Evolutionary conservation across 192 early-diverging fungal species (phyloP).

Genomic region (Coemansia sp.): DNA sequence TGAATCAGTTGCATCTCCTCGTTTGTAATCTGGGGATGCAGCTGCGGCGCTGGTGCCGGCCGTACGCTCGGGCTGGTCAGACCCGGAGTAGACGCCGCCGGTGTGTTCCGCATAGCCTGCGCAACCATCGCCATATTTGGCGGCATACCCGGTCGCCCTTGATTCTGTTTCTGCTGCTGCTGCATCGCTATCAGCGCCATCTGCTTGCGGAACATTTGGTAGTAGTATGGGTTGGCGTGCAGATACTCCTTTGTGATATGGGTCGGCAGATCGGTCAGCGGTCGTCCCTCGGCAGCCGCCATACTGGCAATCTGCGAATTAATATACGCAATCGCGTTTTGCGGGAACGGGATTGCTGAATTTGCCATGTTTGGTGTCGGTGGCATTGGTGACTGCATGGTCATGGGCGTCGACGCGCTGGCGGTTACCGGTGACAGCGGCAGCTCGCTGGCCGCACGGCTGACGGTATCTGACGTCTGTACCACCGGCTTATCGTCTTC

Average conservation of each 20-base stretch:
- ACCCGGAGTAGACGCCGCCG: not conserved
- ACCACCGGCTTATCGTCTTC: constrained; percentile 23
- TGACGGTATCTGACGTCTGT: constrained; percentile 7
- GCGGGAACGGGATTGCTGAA: not conserved
- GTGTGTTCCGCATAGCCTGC: constrained; percentile 17
- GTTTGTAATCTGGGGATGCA: constrained; percentile 19
- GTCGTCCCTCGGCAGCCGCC: constrained; percentile 12
- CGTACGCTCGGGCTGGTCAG: constrained; percentile 20
- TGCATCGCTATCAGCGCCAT: constrained; percentile 10
- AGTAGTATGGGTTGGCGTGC: constrained; percentile 40
- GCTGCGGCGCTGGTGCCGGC: constrained; percentile 3
- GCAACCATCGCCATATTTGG: constrained; percentile 23
- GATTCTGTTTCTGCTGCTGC: constrained; percentile 21
- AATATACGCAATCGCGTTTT: constrained; percentile 21
- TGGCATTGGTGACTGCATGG: constrained; percentile 6
- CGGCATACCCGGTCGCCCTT: constrained; percentile 24
- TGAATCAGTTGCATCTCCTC: constrained; percentile 37
- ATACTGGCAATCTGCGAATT: constrained; percentile 19
- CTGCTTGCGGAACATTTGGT: constrained; percentile 24
- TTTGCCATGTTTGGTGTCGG: constrained; percentile 2
- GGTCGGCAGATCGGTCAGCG: constrained; percentile 20
- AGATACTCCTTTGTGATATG: constrained; percentile 48
- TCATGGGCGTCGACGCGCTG: constrained; percentile 8
- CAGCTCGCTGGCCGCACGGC: constrained; percentile 12
- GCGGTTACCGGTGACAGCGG: constrained; percentile 13